Conservation (phyloP, 257 asterid species). For the Cordia subcordata region DNA sequence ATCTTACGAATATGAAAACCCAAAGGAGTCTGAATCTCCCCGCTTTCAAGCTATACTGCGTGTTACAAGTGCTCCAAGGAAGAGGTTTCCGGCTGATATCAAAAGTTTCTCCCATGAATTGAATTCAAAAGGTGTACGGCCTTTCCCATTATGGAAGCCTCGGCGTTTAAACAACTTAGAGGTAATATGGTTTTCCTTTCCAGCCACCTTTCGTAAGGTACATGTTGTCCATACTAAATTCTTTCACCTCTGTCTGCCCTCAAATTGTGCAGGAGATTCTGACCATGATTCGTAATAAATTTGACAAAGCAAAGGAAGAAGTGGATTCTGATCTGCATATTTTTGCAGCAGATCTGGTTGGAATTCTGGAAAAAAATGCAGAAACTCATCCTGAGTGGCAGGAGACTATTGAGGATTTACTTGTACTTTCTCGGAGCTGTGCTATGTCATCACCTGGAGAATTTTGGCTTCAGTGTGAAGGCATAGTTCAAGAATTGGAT, state of each 20-base stretch:
- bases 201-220: conserved; percentile 11
- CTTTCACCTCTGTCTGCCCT: conserved; percentile 19
- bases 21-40: conserved; percentile 97
- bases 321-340: conserved; percentile 94
- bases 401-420: conserved; percentile 93
- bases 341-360: conserved; percentile 93
- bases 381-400: conserved; percentile 95
- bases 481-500: conserved; percentile 96
- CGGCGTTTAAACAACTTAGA: conserved; percentile 85
- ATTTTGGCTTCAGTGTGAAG: conserved; percentile 98
- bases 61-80: conserved; percentile 95
- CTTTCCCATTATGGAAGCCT: conserved; percentile 98
- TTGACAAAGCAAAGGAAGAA: conserved; percentile 99
- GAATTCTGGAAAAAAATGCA: conserved; percentile 84
- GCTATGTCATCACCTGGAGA: conserved; percentile 94
- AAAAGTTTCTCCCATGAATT: conserved; percentile 97
- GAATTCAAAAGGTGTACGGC: conserved; percentile 97
- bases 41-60: conserved; percentile 99
- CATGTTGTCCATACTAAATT: conserved; percentile 16
- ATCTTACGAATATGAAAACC: conserved; percentile 85
- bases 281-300: conserved; percentile 80
- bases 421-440: conserved; percentile 87
- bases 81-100: conserved; percentile 91
- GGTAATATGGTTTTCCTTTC: conserved; percentile 40
- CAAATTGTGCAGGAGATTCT: conserved; percentile 69